Evolutionary conservation across 2,329 filamentous ascomycete genomes (phyloP).

Genomic region (Monilinia fructicola): DNA sequence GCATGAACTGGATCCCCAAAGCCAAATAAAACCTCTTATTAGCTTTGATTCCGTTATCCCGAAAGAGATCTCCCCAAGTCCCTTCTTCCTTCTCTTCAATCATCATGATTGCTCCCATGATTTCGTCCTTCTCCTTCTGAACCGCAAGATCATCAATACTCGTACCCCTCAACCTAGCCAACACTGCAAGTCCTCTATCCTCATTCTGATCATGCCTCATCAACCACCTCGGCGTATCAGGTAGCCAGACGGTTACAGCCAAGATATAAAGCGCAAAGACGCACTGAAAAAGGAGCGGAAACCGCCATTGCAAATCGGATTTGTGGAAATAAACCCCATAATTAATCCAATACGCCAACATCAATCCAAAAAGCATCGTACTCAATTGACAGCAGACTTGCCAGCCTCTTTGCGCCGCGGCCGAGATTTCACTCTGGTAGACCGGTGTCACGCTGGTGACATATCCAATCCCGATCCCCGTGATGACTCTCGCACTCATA

Average conservation of each 20-base stretch:
- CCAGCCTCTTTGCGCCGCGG: background rate
- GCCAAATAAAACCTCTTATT: constrained; percentile 52
- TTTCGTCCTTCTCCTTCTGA: constrained; percentile 26
- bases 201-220: constrained; percentile 94
- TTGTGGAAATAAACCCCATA: background rate
- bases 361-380: background rate
- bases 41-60: constrained; percentile 50
- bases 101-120: constrained; percentile 26
- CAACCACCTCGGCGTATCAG: constrained; percentile 93
- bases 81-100: constrained; percentile 40
- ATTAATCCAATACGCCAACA: background rate
- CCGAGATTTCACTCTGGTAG: background rate
- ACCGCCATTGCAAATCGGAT: background rate
- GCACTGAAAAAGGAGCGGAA: constrained; percentile 15
- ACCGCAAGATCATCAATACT: background rate
- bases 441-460: background rate
- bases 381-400: background rate
- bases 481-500: background rate
- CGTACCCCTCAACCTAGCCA: constrained; percentile 34
- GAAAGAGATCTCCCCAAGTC: constrained; percentile 27
- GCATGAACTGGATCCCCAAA: constrained; percentile 49
- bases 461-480: background rate
- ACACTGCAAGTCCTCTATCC: constrained; percentile 87
- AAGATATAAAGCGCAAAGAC: constrained; percentile 83
- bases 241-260: constrained; percentile 80